Conservation (phyloP, 1,284 basidiomycete species). For the Austroboletus novae-zelandiae region DNA sequence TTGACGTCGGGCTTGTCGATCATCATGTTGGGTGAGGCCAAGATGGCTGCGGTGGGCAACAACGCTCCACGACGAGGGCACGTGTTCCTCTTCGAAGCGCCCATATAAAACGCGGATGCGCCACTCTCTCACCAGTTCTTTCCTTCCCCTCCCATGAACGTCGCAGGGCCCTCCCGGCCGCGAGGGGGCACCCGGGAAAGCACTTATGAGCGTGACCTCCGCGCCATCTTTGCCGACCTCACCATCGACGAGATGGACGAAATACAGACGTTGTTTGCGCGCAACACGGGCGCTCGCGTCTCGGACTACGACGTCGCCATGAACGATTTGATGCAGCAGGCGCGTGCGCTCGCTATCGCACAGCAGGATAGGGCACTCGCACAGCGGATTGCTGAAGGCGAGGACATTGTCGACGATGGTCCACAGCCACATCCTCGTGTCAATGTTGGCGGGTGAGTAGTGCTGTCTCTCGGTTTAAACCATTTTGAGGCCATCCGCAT, state of each 20-base stretch:
- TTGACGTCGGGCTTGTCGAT: background rate
- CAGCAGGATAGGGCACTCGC: conserved; percentile 26
- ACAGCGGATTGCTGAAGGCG: conserved; percentile 15
- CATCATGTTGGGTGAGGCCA: conserved; percentile 8
- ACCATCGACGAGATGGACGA: conserved; percentile 21
- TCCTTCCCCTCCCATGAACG: conserved; percentile 22
- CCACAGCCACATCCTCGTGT: background rate
- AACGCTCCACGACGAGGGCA: background rate
- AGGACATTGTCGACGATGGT: background rate
- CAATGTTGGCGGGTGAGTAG: conserved; percentile 6
- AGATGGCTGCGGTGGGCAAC: background rate
- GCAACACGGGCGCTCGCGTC: conserved; percentile 11
- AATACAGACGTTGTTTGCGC: conserved; percentile 13
- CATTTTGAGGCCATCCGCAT: background rate
- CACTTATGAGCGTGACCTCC: conserved; percentile 26
- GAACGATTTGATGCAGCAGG: conserved; percentile 27
- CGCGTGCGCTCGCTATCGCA: conserved; percentile 13
- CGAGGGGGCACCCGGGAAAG: conserved; percentile 14
- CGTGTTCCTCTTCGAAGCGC: background rate
- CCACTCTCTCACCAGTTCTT: conserved; percentile 2
- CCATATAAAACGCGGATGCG: background rate
- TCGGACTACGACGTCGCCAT: conserved; percentile 28
- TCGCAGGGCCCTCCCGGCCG: conserved; percentile 28
- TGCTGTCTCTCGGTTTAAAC: background rate
- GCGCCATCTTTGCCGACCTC: conserved; percentile 18